Conservation (phyloP, 371 early-diverging fungal species). For the Paraphysoderma sedebokerense region DNA sequence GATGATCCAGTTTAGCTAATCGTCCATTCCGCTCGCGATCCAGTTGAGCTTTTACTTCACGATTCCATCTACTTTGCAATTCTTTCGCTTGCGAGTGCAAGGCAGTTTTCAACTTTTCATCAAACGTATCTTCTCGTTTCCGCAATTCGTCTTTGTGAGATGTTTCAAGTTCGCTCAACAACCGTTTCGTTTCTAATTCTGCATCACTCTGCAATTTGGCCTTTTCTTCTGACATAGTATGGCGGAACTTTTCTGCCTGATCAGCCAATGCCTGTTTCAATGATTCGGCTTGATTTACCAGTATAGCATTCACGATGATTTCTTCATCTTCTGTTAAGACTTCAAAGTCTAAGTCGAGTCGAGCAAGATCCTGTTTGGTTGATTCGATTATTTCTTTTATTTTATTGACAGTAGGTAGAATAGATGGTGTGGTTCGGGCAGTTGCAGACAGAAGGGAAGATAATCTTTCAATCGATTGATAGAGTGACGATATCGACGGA, state of each 20-base stretch:
- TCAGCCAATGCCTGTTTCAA: constrained; percentile 15
- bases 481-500: too few species aligned
- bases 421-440: neutral
- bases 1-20: constrained; percentile 62
- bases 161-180: constrained; percentile 2
- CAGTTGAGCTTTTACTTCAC: constrained; percentile 55
- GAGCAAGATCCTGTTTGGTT: constrained; percentile 7
- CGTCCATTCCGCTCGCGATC: constrained; percentile 83
- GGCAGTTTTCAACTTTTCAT: constrained; percentile 2
- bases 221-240: constrained; percentile 12
- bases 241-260: constrained; percentile 12
- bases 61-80: constrained; percentile 28
- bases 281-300: constrained; percentile 15
- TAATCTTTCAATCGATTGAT: neutral
- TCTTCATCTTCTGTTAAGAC: constrained; percentile 8
- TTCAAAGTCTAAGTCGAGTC: constrained; percentile 11
- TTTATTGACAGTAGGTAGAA: neutral
- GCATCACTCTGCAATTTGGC: constrained; percentile 5
- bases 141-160: neutral
- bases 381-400: neutral
- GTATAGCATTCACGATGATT: constrained; percentile 9
- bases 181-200: constrained; percentile 4
- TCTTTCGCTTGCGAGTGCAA: constrained; percentile 17
- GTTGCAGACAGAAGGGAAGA: neutral
- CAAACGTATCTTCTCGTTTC: constrained; percentile 5